Percentiles rank a stretch among this genome's conserved stretches.
These are phyloP conservation scores for Lactarius hatsudake DNA, from an alignment of 768 basidiomycete species.

Conservation along the genomic window DNA sequence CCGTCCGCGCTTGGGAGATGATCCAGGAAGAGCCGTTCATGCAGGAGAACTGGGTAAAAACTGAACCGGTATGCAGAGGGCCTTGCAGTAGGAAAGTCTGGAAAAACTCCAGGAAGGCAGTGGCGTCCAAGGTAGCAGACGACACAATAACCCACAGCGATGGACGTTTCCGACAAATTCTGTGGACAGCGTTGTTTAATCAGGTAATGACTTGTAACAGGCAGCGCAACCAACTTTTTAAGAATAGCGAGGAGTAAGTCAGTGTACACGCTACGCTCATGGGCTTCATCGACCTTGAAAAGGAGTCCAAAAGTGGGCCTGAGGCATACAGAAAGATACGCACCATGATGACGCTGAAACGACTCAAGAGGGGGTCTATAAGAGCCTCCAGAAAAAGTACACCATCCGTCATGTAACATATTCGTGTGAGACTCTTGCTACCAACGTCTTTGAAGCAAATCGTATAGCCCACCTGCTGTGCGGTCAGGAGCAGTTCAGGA, in stretches of 20 bases:
- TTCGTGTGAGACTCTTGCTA: slow-evolving; percentile 77
- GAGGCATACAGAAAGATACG: slow-evolving; percentile 26
- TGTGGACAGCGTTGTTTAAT: slow-evolving; percentile 34
- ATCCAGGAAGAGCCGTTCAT: too few relatives aligned
- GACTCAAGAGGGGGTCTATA: slow-evolving; percentile 86
- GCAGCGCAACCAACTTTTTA: slow-evolving; percentile 64
- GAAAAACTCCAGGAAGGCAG: slow-evolving; percentile 87
- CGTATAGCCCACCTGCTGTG: slow-evolving; percentile 84
- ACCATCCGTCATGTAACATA: slow-evolving; percentile 97
- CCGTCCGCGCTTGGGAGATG: too few relatives aligned
- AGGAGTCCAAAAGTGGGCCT: neutral
- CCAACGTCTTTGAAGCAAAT: slow-evolving; percentile 96
- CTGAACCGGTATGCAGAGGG: too few relatives aligned
- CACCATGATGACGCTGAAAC: slow-evolving; percentile 96
- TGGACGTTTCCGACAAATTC: slow-evolving; percentile 89
- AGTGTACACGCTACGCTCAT: slow-evolving; percentile 94
- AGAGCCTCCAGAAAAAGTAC: slow-evolving; percentile 96
- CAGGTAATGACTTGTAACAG: neutral
- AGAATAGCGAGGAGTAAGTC: slow-evolving; percentile 88
- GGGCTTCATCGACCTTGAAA: slow-evolving; percentile 90
- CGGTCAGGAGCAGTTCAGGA: slow-evolving; percentile 90
- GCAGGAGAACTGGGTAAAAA: too few relatives aligned
- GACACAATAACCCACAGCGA: slow-evolving; percentile 90
- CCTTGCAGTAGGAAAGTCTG: too few relatives aligned
- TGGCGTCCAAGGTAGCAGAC: slow-evolving; percentile 94